A percentile compares a stretch with the other conserved stretches of the same genome.
These are phyloP conservation scores for Exserohilum turcica DNA, from an alignment of 2,329 filamentous ascomycete genomes.

Conservation along the genomic window DNA sequence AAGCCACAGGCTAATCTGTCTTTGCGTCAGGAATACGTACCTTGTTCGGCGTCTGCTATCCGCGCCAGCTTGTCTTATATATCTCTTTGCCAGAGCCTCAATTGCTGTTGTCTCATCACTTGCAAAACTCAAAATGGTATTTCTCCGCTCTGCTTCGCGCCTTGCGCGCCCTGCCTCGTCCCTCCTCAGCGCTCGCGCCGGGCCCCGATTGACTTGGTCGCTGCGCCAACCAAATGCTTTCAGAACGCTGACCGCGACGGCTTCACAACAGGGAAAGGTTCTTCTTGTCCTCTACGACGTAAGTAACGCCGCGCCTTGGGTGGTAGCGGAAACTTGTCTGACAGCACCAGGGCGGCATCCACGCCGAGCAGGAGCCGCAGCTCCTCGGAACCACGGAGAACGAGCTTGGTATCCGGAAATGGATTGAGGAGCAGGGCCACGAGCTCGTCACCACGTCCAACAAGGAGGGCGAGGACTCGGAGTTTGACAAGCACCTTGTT, in stretches of 20 bases:
- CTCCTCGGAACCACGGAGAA: slow-evolving; percentile 97
- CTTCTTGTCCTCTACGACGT: slow-evolving; percentile 93
- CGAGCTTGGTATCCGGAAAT: slow-evolving; percentile 95
- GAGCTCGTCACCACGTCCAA: slow-evolving; percentile 95
- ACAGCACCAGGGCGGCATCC: slow-evolving; percentile 69
- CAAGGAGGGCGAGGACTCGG: slow-evolving; percentile 93
- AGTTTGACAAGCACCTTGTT: slow-evolving; percentile 92
- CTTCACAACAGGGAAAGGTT: slow-evolving; percentile 87
- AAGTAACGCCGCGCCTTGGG: slow-evolving; percentile 46
- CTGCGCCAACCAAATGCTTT: slow-evolving; percentile 56
- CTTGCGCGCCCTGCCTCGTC: slow-evolving; percentile 61
- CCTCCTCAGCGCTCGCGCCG: slow-evolving; percentile 54
- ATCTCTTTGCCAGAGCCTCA: slow-evolving; percentile 24
- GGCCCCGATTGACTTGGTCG: slow-evolving; percentile 51
- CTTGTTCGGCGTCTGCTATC: slow-evolving; percentile 18
- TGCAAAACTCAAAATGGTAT: slow-evolving; percentile 58
- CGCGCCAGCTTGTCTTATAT: slow-evolving; percentile 28
- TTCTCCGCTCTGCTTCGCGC: slow-evolving; percentile 65
- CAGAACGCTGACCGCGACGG: slow-evolving; percentile 68
- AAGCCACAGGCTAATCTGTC: slow-evolving; percentile 28
- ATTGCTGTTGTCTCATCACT: slow-evolving; percentile 22
- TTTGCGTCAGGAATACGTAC: slow-evolving; percentile 38
- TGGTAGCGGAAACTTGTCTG: slow-evolving; percentile 20
- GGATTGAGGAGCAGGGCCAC: slow-evolving; percentile 97
- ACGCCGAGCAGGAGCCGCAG: slow-evolving; percentile 85